Evolutionary conservation across 495 filamentous ascomycete genomes (phyloP).

Genomic region (Neurospora discreta): DNA sequence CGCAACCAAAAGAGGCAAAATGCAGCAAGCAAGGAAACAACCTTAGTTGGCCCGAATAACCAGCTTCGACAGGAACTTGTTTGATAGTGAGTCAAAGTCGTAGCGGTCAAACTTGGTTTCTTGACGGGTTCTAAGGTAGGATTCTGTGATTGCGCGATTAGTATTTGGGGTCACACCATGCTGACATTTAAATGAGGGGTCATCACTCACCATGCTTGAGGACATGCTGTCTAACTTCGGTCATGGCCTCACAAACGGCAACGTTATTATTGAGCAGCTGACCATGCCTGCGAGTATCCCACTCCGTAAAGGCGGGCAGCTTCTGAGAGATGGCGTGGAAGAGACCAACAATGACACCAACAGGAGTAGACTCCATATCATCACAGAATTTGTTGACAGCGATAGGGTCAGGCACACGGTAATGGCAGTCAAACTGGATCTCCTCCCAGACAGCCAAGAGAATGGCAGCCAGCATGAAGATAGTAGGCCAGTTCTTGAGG

Average conservation of each 20-base stretch:
- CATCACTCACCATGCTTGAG: slow-evolving; percentile 68
- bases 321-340: slow-evolving; percentile 96
- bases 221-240: slow-evolving; percentile 80
- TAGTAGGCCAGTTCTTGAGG: slow-evolving; percentile 93
- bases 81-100: slow-evolving; percentile 87
- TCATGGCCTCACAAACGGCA: slow-evolving; percentile 87
- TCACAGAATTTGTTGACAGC: slow-evolving; percentile 84
- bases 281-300: slow-evolving; percentile 82
- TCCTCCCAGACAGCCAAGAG: slow-evolving; percentile 89
- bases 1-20: slow-evolving; percentile 10
- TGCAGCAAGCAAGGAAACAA: slow-evolving; percentile 17
- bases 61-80: slow-evolving; percentile 88
- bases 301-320: slow-evolving; percentile 77
- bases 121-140: slow-evolving; percentile 43
- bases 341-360: slow-evolving; percentile 86
- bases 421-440: slow-evolving; percentile 95
- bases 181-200: background rate
- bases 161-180: slow-evolving; percentile 5
- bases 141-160: slow-evolving; percentile 24
- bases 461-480: slow-evolving; percentile 87
- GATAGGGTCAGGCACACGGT: slow-evolving; percentile 70
- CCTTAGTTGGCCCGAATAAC: slow-evolving; percentile 81
- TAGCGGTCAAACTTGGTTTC: slow-evolving; percentile 68
- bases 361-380: slow-evolving; percentile 89
- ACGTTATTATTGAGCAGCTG: slow-evolving; percentile 76